Evolutionary conservation across 2,329 filamentous ascomycete genomes (phyloP).

Genomic region (Cordyceps pruinosa): DNA sequence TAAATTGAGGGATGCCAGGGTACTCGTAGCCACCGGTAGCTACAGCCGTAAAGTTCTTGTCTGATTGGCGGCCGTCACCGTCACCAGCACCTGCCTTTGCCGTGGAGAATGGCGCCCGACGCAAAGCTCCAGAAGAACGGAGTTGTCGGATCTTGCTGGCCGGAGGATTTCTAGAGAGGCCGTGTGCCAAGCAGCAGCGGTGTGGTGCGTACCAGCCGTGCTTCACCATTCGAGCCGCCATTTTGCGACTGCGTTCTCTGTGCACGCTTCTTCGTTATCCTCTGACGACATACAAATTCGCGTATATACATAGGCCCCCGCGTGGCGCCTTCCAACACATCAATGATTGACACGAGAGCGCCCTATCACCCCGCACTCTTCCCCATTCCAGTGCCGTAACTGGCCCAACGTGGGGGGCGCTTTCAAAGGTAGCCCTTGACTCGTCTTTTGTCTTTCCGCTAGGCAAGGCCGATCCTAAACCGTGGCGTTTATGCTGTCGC

Average conservation of each 20-base stretch:
- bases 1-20: constrained; percentile 36
- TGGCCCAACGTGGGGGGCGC: background rate
- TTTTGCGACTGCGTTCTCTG: background rate
- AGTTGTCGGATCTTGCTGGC: background rate
- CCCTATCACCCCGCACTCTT: background rate
- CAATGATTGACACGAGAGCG: background rate
- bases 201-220: background rate
- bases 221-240: background rate
- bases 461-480: background rate
- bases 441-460: background rate
- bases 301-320: background rate
- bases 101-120: background rate
- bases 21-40: constrained; percentile 3
- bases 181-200: background rate
- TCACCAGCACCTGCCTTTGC: background rate
- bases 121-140: background rate
- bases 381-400: background rate
- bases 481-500: background rate
- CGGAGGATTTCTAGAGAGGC: background rate
- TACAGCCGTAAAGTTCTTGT: background rate
- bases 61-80: background rate
- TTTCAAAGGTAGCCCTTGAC: background rate
- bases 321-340: background rate
- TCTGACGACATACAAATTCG: background rate
- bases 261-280: background rate